phyloP scores from a whole-genome alignment of 192 early-diverging fungal genomes.

The Entomortierella lignicola region DNA sequence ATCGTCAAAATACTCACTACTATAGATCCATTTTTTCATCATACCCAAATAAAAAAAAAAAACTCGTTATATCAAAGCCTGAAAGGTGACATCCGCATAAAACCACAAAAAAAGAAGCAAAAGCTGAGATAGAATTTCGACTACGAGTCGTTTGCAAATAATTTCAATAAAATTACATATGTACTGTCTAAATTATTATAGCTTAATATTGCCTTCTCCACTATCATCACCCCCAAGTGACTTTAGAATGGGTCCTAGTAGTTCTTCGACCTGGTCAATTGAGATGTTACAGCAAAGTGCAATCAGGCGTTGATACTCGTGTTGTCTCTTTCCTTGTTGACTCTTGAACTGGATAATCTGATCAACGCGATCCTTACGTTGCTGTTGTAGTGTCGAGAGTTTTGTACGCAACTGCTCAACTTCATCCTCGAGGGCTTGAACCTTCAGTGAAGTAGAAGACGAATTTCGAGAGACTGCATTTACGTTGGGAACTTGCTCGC shows the following conservation, averaged over 20 bases:
- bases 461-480: background rate
- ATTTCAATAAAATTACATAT: background rate
- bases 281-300: constrained; percentile 72
- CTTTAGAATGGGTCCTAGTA: constrained; percentile 67
- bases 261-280: constrained; percentile 67
- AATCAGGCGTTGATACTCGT: constrained; percentile 75
- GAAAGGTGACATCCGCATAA: too few relatives aligned
- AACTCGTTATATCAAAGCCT: too few relatives aligned
- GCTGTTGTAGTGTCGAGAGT: constrained; percentile 19
- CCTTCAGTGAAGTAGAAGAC: background rate
- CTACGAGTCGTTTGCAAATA: too few relatives aligned
- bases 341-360: constrained; percentile 22
- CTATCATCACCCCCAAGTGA: constrained; percentile 68
- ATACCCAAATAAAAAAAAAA: too few relatives aligned
- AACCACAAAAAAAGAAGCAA: too few relatives aligned
- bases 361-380: constrained; percentile 37
- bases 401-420: constrained; percentile 4
- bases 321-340: constrained; percentile 51
- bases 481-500: background rate
- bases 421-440: constrained; percentile 12
- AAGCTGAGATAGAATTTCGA: too few relatives aligned
- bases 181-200: background rate
- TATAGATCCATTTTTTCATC: too few relatives aligned
- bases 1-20: too few relatives aligned
- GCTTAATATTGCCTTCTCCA: background rate